phyloP scores from a whole-genome alignment of 176 grass and related monocot genomes.

The Coix lacrymajobi region DNA sequence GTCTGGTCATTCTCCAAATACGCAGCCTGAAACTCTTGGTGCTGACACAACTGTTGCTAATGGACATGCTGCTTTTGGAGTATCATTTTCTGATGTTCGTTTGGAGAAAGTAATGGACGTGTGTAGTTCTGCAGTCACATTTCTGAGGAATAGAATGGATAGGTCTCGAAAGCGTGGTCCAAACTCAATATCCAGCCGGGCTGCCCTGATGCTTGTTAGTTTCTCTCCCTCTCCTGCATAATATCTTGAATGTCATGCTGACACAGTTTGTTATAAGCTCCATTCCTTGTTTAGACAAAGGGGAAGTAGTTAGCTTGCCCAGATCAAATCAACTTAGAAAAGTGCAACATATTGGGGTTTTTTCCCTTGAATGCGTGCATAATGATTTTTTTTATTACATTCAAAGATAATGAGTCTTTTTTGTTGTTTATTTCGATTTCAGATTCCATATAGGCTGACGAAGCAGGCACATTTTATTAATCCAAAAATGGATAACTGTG shows the following conservation, averaged over 20 bases:
- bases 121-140: slow-evolving; percentile 59
- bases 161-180: slow-evolving; percentile 57
- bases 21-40: slow-evolving; percentile 23
- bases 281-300: not conserved
- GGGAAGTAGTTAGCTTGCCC: not conserved
- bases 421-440: not conserved
- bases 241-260: not conserved
- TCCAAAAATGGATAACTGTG: not conserved
- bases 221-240: slow-evolving; percentile 3
- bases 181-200: slow-evolving; percentile 50
- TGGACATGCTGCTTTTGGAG: slow-evolving; percentile 31
- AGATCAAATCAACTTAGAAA: not conserved
- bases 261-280: not conserved
- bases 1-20: slow-evolving; percentile 22
- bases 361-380: not conserved
- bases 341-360: not conserved
- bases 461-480: not conserved
- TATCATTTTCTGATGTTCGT: slow-evolving; percentile 39
- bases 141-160: slow-evolving; percentile 72
- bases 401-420: not conserved
- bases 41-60: slow-evolving; percentile 21
- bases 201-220: slow-evolving; percentile 89
- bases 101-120: slow-evolving; percentile 69
- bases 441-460: not conserved
- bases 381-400: not conserved